Base-by-base conservation (phyloP, 2,329 filamentous ascomycete genomes). In the Pseudogymnoascus sp. region DNA sequence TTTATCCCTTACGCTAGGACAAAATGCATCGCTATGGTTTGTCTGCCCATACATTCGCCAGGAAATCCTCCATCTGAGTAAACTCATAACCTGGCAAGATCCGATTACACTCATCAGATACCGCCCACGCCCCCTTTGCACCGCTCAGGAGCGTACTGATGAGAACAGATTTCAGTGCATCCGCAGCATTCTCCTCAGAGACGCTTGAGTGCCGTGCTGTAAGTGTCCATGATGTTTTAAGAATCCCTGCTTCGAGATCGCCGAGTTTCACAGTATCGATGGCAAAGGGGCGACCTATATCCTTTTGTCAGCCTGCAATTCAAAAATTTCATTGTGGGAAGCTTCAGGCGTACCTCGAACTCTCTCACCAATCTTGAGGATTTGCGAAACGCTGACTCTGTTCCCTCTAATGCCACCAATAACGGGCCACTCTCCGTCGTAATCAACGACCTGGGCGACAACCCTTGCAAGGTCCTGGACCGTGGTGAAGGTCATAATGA, bases 221-320 rank as follows among this genome's bases (percentile, higher is more conserved):
- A 29, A 78, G 68, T 18, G 70, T 62, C 80, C 80, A 82, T 3
- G 73, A 74, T 0, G 75, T 70, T 12, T 74, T 73, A 1, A 78
- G 65, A 10, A 63, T 62, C 5, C 79, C 80, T 2, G 70, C 74
- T 66, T 77, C 69, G 4, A 85, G 75, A 66, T 85, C 81, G 59
- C 76, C 73, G 0, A 74, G 60, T 36, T 73, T 74, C 1, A 84
- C 71, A n/a, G 73, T 74, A 4, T 82, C 78, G 8, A 82, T 66
- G 0, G 64, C 60, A 61, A 80, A 79, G 4, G 71, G 62, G 3
- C 64, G 55, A 9, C 73, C 74, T 76, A 42, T 15, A 36, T n/a
- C 62, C 4, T 31, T 3, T 45, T 60, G 58, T 68, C 1, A 70
- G 48, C 5, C 25, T 61, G 42, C 55, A 60, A 64, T 64, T 18